These are phyloP conservation scores for Aspergillus persii DNA, from an alignment of 2,329 filamentous ascomycete genomes.

Conservation along the genomic window DNA sequence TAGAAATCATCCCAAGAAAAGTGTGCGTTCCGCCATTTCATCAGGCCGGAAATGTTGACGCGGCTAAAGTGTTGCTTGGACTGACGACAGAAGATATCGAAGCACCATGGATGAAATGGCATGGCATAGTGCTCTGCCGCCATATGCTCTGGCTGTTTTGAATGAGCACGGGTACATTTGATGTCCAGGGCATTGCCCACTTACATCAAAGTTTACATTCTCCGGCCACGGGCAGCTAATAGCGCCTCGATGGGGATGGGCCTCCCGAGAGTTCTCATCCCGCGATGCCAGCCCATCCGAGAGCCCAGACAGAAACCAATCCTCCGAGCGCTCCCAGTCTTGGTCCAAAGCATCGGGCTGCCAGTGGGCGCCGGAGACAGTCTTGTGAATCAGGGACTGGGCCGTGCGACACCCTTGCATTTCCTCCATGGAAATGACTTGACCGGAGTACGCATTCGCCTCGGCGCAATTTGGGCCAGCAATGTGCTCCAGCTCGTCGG, in stretches of 20 bases:
- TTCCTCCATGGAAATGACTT: conserved; percentile 13
- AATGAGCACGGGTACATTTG: not conserved
- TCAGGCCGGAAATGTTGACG: conserved; percentile 8
- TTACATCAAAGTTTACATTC: conserved; percentile 6
- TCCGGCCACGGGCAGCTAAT: not conserved
- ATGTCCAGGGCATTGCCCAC: not conserved
- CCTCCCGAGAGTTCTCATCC: not conserved
- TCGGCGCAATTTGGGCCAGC: not conserved
- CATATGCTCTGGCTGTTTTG: not conserved
- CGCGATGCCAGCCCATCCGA: conserved; percentile 14
- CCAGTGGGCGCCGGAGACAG: not conserved
- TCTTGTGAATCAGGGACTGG: conserved; percentile 15
- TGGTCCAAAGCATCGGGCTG: conserved; percentile 3
- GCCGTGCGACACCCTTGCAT: conserved; percentile 16
- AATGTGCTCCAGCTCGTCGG: conserved; percentile 2
- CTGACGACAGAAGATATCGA: conserved; percentile 19
- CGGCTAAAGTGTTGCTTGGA: conserved; percentile 12
- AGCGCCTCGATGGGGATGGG: conserved; percentile 6
- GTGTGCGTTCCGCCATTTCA: conserved; percentile 17
- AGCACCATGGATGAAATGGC: conserved; percentile 23
- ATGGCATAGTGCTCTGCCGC: conserved; percentile 4
- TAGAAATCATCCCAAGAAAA: not conserved
- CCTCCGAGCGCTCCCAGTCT: conserved; percentile 9
- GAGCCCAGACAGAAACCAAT: conserved; percentile 14
- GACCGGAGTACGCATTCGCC: conserved; percentile 5